Base-by-base conservation (phyloP, 164 flowering plant species). In the Litsea cubeba region DNA sequence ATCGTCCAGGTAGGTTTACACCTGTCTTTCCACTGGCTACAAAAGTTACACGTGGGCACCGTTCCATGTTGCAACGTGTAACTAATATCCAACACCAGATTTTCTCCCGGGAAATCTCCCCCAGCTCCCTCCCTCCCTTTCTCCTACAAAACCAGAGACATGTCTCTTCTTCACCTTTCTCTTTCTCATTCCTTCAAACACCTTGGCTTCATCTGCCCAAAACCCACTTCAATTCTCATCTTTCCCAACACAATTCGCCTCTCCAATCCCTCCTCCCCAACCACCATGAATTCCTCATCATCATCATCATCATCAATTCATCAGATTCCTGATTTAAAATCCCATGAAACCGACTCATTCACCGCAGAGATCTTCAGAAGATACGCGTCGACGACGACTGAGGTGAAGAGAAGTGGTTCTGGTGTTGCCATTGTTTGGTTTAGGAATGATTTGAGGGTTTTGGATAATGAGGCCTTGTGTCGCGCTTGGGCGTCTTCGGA, bases 341-440 rank as follows among this genome's bases (percentile, higher is more conserved):
- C 81, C 22, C 71, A 76, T 8, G 89, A 88, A 69, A 80, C 83
- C 51, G 86, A 86, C 28, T 66, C 60, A n/a, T 71, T 85, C 66
- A 79, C 82, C 1, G 88, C 80, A 1, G 81, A 87, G 57, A 81
- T 87, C 6, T 82, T 91, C 57, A 74, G 28, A 28, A 84, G 90
- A 65, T 91, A 94, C 83, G 51, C 86, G 2, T 22, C 77, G 22
- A 50, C 77, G 1, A 70, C 22, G 14, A 32, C 35, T 5, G 35
- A 30, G 35, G 5, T 50, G 72, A 83, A 81, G 79, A 86, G 87
- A 65, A 79, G 68, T 15, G 95, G 95, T 2, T 76, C 70, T 51
- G 97, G 97, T 54, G 83, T 83, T 15, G 85, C 91, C 63, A 87
- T 95, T 73, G 90, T 93, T 75, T 95, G 99, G 99, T 95, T 91